Percentiles rank a stretch among this genome's conserved stretches.
These are phyloP conservation scores for Mortierella sp. DNA, from an alignment of 371 early-diverging fungal species.

Conservation along the genomic window DNA sequence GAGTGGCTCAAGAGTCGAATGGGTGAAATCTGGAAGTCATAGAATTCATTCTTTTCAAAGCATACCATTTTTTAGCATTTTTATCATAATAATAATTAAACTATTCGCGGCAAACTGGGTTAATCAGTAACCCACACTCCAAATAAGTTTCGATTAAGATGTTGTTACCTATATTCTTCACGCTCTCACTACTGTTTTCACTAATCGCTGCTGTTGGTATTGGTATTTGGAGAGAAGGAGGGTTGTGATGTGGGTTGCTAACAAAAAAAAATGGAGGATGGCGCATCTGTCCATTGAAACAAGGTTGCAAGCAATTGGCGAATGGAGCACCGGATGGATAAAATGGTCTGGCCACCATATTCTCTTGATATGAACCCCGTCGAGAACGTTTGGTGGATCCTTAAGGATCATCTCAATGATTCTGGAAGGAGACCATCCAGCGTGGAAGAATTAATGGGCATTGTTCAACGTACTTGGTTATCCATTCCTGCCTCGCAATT, in stretches of 20 bases:
- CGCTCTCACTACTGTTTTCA: too few species aligned
- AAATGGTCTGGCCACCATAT: background rate
- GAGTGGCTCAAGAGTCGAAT: slow-evolving; percentile 57
- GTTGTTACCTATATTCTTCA: too few species aligned
- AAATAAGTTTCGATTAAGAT: too few species aligned
- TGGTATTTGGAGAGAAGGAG: too few species aligned
- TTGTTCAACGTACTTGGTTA: too few species aligned
- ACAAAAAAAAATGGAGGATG: slow-evolving; percentile 6
- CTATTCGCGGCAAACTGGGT: too few species aligned
- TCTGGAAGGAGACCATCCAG: background rate
- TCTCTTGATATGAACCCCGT: background rate
- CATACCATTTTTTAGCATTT: background rate
- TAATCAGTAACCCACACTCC: too few species aligned
- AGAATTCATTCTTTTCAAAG: background rate
- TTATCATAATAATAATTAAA: background rate
- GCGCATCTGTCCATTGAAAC: background rate
- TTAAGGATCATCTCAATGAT: background rate
- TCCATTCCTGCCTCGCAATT: too few species aligned
- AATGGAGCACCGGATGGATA: background rate
- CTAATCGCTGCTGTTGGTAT: too few species aligned
- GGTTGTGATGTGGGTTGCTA: too few species aligned
- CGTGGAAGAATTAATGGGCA: background rate
- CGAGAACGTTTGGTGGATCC: background rate
- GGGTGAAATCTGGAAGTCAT: slow-evolving; percentile 41
- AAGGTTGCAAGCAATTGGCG: background rate